Conservation (phyloP, 1,284 basidiomycete genomes). For the Fomitopsis schrenkii region DNA sequence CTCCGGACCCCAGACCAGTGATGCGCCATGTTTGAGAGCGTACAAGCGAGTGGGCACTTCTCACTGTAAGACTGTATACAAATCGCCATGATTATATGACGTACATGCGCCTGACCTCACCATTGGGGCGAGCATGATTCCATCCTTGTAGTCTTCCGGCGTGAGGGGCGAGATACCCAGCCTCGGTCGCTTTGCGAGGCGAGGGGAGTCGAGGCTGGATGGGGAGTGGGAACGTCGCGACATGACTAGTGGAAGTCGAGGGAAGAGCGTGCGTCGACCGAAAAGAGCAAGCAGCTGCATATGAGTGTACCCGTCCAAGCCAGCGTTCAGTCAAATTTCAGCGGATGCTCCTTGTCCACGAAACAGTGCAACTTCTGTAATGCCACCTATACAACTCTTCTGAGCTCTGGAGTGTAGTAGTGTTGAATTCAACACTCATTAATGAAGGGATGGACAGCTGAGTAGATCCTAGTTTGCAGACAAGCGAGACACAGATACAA, state of each 20-base stretch:
- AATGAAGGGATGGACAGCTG: too few relatives aligned
- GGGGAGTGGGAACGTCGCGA: slow-evolving; percentile 48
- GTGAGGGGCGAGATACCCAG: slow-evolving; percentile 48
- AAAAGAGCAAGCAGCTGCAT: not conserved
- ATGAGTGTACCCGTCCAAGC: not conserved
- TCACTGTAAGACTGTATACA: slow-evolving; percentile 4
- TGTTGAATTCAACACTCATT: too few relatives aligned
- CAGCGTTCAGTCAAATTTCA: not conserved
- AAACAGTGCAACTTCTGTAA: too few relatives aligned
- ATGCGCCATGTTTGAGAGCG: slow-evolving; percentile 90
- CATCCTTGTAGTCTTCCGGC: slow-evolving; percentile 70
- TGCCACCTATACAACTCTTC: too few relatives aligned
- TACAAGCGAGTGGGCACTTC: slow-evolving; percentile 82
- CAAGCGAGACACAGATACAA: too few relatives aligned
- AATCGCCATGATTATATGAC: slow-evolving; percentile 24
- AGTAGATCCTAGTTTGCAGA: too few relatives aligned
- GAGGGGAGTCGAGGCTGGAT: slow-evolving; percentile 40
- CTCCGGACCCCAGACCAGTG: slow-evolving; percentile 96
- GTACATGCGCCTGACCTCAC: slow-evolving; percentile 86
- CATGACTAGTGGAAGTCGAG: slow-evolving; percentile 31
- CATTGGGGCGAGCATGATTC: slow-evolving; percentile 91
- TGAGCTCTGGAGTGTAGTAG: too few relatives aligned
- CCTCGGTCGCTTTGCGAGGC: slow-evolving; percentile 51
- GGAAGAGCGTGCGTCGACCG: slow-evolving; percentile 1
- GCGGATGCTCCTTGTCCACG: not conserved